phyloP scores from a whole-genome alignment of 2,329 filamentous ascomycete genomes.

The Trichoderma koningii region DNA sequence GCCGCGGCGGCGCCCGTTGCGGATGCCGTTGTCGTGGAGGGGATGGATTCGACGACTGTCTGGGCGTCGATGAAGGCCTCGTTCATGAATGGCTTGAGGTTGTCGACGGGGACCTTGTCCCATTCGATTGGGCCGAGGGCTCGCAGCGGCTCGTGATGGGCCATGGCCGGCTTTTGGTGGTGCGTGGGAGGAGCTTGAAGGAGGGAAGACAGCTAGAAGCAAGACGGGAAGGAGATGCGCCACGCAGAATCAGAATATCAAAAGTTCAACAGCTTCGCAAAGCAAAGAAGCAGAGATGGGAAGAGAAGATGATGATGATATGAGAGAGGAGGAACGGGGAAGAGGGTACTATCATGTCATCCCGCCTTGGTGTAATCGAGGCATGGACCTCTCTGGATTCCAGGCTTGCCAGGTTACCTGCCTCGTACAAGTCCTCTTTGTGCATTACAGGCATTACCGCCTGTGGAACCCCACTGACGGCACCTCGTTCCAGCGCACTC shows the following conservation, averaged over 20 bases:
- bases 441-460: not conserved
- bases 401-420: too few species aligned
- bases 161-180: conserved; percentile 8
- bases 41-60: conserved; percentile 75
- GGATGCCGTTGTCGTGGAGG: conserved; percentile 47
- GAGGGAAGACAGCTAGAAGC: not conserved
- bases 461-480: conserved; percentile 11
- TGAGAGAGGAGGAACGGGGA: too few species aligned
- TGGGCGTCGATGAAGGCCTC: conserved; percentile 68
- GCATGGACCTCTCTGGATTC: too few species aligned
- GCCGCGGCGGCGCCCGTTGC: conserved; percentile 47
- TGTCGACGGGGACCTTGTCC: conserved; percentile 48
- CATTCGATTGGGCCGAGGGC: conserved; percentile 59
- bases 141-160: conserved; percentile 61
- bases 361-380: too few species aligned
- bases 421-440: too few species aligned
- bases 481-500: conserved; percentile 1
- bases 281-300: too few species aligned
- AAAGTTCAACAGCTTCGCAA: too few species aligned
- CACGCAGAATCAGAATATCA: not conserved
- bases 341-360: too few species aligned
- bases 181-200: not conserved
- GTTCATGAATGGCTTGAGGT: conserved; percentile 56
- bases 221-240: not conserved
- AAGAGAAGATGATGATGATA: too few species aligned